phyloP scores from a whole-genome alignment of 208 protist species.

The Histomonas meleagridis region DNA sequence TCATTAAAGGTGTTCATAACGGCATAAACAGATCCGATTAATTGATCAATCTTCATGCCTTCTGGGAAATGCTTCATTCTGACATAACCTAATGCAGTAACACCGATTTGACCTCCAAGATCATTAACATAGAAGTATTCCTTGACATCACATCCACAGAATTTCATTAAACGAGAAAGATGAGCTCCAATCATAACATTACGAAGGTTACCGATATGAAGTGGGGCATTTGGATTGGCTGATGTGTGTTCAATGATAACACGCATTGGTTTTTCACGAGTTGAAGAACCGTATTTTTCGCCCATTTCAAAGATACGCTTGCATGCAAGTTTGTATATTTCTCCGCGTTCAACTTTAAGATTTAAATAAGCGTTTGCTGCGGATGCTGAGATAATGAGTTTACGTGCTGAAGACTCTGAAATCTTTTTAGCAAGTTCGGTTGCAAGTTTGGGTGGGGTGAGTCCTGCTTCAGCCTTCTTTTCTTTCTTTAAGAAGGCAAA shows the following conservation, averaged over 20 bases:
- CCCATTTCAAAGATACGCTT: background rate
- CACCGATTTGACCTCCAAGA: constrained; percentile 6
- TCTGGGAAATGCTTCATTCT: background rate
- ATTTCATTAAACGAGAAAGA: background rate
- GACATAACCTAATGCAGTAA: constrained; percentile 8
- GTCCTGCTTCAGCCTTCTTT: background rate
- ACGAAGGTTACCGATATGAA: constrained; percentile 32
- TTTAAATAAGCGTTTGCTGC: background rate
- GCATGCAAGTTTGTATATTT: background rate
- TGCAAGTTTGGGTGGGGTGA: background rate
- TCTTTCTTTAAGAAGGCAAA: background rate
- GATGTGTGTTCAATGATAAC: background rate
- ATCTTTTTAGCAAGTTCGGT: background rate
- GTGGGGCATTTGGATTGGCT: constrained; percentile 17
- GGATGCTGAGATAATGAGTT: background rate
- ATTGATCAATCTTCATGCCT: background rate
- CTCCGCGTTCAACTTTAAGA: background rate
- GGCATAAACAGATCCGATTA: background rate
- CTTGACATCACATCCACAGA: background rate
- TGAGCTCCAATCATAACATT: background rate
- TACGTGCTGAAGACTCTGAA: background rate
- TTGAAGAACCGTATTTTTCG: background rate
- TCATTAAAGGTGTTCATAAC: background rate
- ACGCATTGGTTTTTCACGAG: background rate
- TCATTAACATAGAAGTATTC: background rate